These are phyloP conservation scores for Ogataea nakhonphanomensis DNA, from an alignment of 805 yeast genomes.

Conservation along the genomic window DNA sequence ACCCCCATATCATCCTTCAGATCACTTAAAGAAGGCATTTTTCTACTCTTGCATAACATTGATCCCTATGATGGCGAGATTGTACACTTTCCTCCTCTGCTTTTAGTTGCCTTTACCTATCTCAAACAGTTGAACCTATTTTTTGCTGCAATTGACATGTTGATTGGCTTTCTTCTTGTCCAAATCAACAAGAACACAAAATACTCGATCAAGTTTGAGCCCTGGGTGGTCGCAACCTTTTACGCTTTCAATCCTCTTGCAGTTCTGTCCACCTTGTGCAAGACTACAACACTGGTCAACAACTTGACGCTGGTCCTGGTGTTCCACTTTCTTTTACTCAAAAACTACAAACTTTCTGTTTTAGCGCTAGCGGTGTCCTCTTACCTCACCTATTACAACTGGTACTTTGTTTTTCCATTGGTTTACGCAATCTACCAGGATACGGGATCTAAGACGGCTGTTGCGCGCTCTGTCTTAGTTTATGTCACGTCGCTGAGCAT, in stretches of 20 bases:
- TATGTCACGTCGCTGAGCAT: constrained; percentile 25
- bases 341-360: constrained; percentile 43
- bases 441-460: background rate
- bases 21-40: constrained; percentile 64
- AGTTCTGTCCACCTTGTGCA: constrained; percentile 63
- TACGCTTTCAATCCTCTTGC: constrained; percentile 80
- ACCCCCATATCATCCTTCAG: constrained; percentile 73
- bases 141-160: constrained; percentile 58
- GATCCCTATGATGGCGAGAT: constrained; percentile 78
- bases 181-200: constrained; percentile 42
- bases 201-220: constrained; percentile 13
- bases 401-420: constrained; percentile 60
- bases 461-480: constrained; percentile 30
- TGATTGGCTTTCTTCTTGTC: constrained; percentile 53
- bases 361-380: constrained; percentile 58
- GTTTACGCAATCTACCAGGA: constrained; percentile 27
- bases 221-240: constrained; percentile 37
- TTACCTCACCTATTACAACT: constrained; percentile 60
- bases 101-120: constrained; percentile 49
- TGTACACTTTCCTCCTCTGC: constrained; percentile 79
- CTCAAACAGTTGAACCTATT: constrained; percentile 37
- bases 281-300: constrained; percentile 61
- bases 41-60: constrained; percentile 50
- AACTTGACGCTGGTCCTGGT: constrained; percentile 53
- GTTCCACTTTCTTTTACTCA: constrained; percentile 41